These are phyloP conservation scores for Colletotrichum incanum DNA, from an alignment of 2,329 filamentous ascomycete species.

Conservation along the genomic window DNA sequence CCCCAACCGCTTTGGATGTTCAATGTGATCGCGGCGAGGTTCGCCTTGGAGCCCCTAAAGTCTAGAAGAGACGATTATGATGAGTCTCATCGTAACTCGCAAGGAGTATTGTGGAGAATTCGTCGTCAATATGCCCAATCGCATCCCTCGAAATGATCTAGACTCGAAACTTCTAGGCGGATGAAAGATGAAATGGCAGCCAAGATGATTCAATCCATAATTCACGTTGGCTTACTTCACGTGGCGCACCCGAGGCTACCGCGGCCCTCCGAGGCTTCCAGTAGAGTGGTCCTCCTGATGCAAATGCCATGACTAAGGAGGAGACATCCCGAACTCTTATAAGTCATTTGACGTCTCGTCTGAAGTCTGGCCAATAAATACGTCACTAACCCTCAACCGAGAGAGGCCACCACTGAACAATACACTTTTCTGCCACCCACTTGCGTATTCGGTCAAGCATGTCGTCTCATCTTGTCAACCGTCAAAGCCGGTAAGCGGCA, in stretches of 20 bases:
- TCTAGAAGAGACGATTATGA: not conserved
- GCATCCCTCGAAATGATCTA: not conserved
- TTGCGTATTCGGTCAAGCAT: not conserved
- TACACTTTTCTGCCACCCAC: not conserved
- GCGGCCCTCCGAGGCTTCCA: not conserved
- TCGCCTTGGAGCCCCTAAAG: not conserved
- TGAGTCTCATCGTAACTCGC: not conserved
- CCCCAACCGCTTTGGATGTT: not conserved
- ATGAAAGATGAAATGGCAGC: not conserved
- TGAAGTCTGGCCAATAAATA: not conserved
- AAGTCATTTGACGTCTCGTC: constrained; percentile 11
- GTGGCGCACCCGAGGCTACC: not conserved
- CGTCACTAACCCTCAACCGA: not conserved
- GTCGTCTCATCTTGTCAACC: not conserved
- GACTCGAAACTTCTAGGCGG: not conserved
- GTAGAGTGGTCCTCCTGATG: too few species aligned
- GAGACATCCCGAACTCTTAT: not conserved
- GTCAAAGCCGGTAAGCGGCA: not conserved
- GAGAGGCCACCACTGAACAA: not conserved
- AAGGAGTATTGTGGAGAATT: too few species aligned
- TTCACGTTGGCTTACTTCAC: not conserved
- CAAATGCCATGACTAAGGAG: not conserved
- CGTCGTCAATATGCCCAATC: not conserved
- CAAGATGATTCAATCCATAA: not conserved
- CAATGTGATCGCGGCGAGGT: not conserved